Base-by-base conservation (phyloP, 768 basidiomycete genomes). In the Auriculariales sp. region DNA sequence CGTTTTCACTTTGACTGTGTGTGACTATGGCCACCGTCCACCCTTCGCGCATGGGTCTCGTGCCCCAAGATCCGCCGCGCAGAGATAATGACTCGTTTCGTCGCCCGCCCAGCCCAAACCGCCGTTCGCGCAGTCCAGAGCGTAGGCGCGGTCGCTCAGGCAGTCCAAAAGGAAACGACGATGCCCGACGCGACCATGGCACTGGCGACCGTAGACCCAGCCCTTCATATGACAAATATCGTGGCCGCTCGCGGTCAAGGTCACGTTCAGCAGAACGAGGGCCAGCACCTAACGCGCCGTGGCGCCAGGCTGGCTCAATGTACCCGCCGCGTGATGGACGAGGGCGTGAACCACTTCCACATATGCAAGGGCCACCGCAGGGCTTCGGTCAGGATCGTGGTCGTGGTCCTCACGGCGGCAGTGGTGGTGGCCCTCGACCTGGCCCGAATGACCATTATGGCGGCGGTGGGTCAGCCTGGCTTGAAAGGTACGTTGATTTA, bases 11-110 rank as follows among this genome's bases (percentile, higher is more conserved):
- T n/a, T n/a, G n/a, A n/a, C n/a, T n/a, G n/a, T n/a, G n/a, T n/a
- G n/a, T n/a, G n/a, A n/a, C 14, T 19, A 85, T 86, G 83, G 81
- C 81, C 25, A 78, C 77, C 17, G 71, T 86, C 4, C 83, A 86
- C 57, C 83, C 84, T 24, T 84, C 83, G 9, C 73, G 83, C 47
- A 67, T 82, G 67, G 77, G 68, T 25, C 66, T 85, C 3, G 78
- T 86, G 17, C 78, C 81, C 32, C 74, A 66, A 49, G 64, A 64
- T 25, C 4, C 55, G 56, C 33, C 51, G 59, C 2, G 3, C 51
- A 24, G 52, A 56, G 6, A 52, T 44, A 5, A 52, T 52, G n/a
- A 63, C 66, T 24, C 62, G 61, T 70, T 7, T 55, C 42, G 47
- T 51, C 62, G 58, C 19, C 5, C n/a, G 14, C 48, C 33, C 12